Conservation (phyloP, 2,329 filamentous ascomycete species). For the Pezicula neosporulosa region DNA sequence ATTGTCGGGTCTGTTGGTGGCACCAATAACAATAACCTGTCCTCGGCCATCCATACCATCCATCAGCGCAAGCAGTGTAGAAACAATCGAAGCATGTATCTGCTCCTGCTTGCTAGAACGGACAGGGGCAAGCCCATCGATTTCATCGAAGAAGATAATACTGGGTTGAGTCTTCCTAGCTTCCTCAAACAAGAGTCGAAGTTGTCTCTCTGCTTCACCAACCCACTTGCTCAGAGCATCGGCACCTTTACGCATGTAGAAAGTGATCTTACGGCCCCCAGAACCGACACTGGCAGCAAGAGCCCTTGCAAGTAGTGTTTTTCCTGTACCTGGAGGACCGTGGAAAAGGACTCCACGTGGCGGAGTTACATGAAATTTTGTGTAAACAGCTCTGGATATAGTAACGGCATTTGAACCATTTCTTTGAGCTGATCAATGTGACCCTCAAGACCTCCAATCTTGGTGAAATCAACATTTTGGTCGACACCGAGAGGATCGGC, state of each 20-base stretch:
- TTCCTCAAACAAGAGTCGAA: slow-evolving; percentile 91
- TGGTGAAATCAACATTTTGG: slow-evolving; percentile 86
- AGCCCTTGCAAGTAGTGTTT: slow-evolving; percentile 86
- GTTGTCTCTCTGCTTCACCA: slow-evolving; percentile 92
- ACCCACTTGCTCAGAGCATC: slow-evolving; percentile 99
- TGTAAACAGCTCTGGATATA: slow-evolving; percentile 92
- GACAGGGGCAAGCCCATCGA: slow-evolving; percentile 93
- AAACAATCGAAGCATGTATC: slow-evolving; percentile 96
- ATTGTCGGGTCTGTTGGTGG: slow-evolving; percentile 95
- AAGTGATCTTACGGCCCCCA: slow-evolving; percentile 91
- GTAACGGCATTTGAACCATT: slow-evolving; percentile 91
- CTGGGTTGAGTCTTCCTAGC: slow-evolving; percentile 93
- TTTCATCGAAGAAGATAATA: slow-evolving; percentile 99
- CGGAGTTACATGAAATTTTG: slow-evolving; percentile 86
- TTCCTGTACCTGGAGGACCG: slow-evolving; percentile 94
- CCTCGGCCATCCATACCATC: slow-evolving; percentile 98
- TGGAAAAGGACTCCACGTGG: slow-evolving; percentile 95
- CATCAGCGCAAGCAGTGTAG: slow-evolving; percentile 90
- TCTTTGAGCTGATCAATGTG: slow-evolving; percentile 98
- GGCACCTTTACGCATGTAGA: slow-evolving; percentile 99
- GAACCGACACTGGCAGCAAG: slow-evolving; percentile 87
- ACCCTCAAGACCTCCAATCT: slow-evolving; percentile 86
- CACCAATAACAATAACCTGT: slow-evolving; percentile 97
- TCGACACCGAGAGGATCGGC: slow-evolving; percentile 94
- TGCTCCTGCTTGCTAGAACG: slow-evolving; percentile 98